Base-by-base conservation (phyloP, 2,329 filamentous ascomycete genomes). In the Chaetomium sp. region DNA sequence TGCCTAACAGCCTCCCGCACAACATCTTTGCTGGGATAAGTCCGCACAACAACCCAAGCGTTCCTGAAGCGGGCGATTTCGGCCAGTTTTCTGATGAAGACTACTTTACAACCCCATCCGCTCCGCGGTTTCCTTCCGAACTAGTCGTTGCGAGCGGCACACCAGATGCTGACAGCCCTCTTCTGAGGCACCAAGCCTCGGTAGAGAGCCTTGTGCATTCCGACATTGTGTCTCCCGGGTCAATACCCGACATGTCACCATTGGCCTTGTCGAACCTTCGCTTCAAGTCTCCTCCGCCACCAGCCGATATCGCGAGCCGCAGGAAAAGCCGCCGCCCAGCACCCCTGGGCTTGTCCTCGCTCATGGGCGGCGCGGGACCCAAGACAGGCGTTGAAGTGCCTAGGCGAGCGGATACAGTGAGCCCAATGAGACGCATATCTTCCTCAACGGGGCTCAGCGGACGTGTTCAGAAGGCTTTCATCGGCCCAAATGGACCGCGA, bases 301-400 rank as follows among this genome's bases (percentile, higher is more conserved):
- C 75, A 0, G 71, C 78, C 53, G 79, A 82, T 61, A 78, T 82
- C 58, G 80, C 79, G 12, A 75, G 74, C 14, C 74, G 80, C 46
- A 74, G 80, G 52, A 78, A 77, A 59, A 73, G 72, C 53, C 76
- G 79, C 52, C 74, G 73, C 3, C 75, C 76, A 1, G 72, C 79
- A 34, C 73, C 76, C 35, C 70, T 81, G n/a, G 72, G 75, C 34
- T 71, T 78, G 42, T 69, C 69, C 8, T 72, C 75, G 7, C 67
- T 76, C 19, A 74, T 77, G 51, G 75, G 70, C 59, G 74, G 68
- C 40, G 55, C 67, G 33, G 71, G 70, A 3, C 74, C 77, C 6
- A 78, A 76, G 66, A 76, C 76, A 0, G 76, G 72, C 1, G 61
- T 77, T 5, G 80, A 82, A n/a, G 66, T 72, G 52, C 63, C 71